Conservation (phyloP, 352 stramenopile species). For the Phytophthora sojae region DNA sequence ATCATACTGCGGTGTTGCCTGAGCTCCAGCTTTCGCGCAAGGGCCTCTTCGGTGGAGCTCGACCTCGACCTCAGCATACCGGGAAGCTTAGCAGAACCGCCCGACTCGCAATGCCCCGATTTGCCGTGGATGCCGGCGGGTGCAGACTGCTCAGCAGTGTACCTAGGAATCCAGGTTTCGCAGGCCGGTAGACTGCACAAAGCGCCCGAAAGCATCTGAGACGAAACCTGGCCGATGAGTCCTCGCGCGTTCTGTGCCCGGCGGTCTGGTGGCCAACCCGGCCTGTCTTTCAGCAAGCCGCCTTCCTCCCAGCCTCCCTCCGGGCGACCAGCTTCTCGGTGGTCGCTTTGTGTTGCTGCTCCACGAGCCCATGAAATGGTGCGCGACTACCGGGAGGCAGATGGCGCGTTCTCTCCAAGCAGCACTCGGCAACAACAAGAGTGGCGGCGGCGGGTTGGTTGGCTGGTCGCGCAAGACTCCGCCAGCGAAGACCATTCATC, state of each 20-base stretch:
- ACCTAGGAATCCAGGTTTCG: conserved; percentile 11
- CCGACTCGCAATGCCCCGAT: neutral
- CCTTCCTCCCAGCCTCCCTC: no score
- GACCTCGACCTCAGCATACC: no score
- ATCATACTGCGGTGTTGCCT: no score
- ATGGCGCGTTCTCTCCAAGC: neutral
- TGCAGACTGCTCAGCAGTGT: conserved; percentile 6
- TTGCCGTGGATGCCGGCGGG: neutral
- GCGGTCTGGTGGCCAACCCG: conserved; percentile 8
- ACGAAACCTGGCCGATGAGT: conserved; percentile 15
- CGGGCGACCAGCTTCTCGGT: conserved; percentile 12
- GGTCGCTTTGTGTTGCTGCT: conserved; percentile 1
- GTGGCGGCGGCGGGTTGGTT: neutral
- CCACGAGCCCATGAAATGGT: neutral
- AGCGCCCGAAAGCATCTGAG: conserved; percentile 20
- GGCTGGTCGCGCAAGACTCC: no score
- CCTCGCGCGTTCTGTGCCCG: conserved; percentile 16
- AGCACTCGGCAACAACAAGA: neutral
- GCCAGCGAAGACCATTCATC: conserved; percentile 3
- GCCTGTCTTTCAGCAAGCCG: conserved; percentile 2
- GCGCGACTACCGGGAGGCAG: conserved; percentile 3
- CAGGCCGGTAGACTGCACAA: conserved; percentile 13
- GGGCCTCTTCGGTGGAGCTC: no score
- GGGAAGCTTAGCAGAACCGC: neutral
- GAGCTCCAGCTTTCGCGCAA: no score